Evolutionary conservation across 331 rosid genomes (phyloP), one percentile per base, ranked within the genome.

Genomic region (Malus hybrid): DNA sequence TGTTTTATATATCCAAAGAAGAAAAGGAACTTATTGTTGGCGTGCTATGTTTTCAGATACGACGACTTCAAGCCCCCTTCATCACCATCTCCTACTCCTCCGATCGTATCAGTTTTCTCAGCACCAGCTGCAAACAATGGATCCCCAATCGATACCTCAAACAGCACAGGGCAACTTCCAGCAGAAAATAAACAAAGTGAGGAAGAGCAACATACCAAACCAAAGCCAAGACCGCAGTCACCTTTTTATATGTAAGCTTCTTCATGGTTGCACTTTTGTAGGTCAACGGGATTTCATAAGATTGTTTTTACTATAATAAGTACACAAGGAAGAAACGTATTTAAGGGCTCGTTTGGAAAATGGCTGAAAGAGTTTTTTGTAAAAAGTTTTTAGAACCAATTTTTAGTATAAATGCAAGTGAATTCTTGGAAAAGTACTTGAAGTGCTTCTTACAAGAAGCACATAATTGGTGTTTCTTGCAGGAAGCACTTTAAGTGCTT

Each of bases 41-140:
- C 12, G 46, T 39, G 12, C 36, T 68, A 9, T 74, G 28, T 46
- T 73, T 84, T 77, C 81, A 93, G 98, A 62, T 90, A 93, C 33
- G 82, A 87, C 67, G 87, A 89, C 78, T 80, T 93, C n/a, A 93
- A 93, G 92, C 97, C 97, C 73, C 97, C 98, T 32, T 72, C 90
- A 65, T 87, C 95, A 70, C 97, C 98, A 52, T 83, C 93, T 86
- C 97, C 97, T 18, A 86, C 46, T 84, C 81, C 77, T 79, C 92
- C 95, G 28, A 64, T 5, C 57, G 16, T 48, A 77, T 82, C 82
- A 48, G 56, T 56, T 61, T 44, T 77, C 36, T 68, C 96, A 67
- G 57, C 78, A 61, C 77, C 84, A 15, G 68, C 78, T 46, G 67
- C 11, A 16, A 82, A 61, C 30, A 81, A 39, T 24, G 79, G 73